A percentile compares a stretch with the other conserved stretches of the same genome.
Evolutionary conservation across 2,329 filamentous ascomycete species (phyloP).

Genomic region (Bisporella sp.): DNA sequence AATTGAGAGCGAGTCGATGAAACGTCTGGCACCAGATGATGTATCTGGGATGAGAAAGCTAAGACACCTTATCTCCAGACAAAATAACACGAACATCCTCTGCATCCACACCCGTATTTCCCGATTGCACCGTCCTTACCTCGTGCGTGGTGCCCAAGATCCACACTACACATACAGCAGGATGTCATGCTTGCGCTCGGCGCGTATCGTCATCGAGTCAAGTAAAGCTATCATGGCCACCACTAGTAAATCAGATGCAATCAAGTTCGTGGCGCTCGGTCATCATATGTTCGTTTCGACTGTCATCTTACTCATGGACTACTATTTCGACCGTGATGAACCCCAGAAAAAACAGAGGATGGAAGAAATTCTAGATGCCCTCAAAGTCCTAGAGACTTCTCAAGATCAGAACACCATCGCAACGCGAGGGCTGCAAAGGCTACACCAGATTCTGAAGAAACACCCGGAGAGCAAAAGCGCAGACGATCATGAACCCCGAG

Average conservation of each 20-base stretch:
- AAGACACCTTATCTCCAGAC: too few species aligned
- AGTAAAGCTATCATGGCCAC: background rate
- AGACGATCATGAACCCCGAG: background rate
- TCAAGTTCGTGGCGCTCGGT: background rate
- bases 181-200: background rate
- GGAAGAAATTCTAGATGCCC: background rate
- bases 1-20: too few species aligned
- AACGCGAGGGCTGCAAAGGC: background rate
- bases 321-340: background rate
- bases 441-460: background rate
- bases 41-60: too few species aligned
- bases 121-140: background rate
- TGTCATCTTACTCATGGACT: background rate
- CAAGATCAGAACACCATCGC: background rate
- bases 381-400: background rate
- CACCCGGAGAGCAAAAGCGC: background rate
- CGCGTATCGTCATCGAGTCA: background rate
- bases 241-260: background rate
- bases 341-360: background rate
- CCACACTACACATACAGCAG: background rate
- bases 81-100: too few species aligned
- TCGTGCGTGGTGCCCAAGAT: background rate
- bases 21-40: too few species aligned
- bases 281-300: background rate
- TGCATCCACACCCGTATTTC: background rate